These are phyloP conservation scores for Achaetomium macrosporum DNA, from an alignment of 2,329 filamentous ascomycete species.

Conservation along the genomic window DNA sequence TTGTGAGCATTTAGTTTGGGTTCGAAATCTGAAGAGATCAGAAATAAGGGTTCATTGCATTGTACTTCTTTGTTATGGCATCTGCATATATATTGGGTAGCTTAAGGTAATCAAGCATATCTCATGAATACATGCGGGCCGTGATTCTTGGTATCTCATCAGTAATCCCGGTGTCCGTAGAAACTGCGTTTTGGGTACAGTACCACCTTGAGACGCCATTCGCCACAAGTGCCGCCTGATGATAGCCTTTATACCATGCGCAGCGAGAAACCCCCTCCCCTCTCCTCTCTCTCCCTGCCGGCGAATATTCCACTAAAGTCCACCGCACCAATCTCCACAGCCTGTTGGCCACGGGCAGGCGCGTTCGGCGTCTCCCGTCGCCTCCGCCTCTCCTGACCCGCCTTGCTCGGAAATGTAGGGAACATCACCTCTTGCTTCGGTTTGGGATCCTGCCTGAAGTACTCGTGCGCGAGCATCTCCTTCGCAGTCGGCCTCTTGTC, in stretches of 20 bases:
- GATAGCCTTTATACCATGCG: constrained; percentile 46
- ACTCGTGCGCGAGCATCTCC: constrained; percentile 71
- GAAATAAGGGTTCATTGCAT: neutral
- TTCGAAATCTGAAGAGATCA: constrained; percentile 1
- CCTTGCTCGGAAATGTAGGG: constrained; percentile 93
- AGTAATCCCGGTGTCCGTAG: too few species aligned
- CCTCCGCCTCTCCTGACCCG: constrained; percentile 78
- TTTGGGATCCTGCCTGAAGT: constrained; percentile 83
- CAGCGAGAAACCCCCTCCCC: constrained; percentile 59
- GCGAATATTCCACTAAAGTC: constrained; percentile 70
- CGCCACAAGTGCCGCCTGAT: neutral
- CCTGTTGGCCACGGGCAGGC: constrained; percentile 67
- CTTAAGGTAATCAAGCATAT: constrained; percentile 18
- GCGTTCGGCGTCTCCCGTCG: constrained; percentile 73
- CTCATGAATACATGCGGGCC: neutral
- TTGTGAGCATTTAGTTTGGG: constrained; percentile 6
- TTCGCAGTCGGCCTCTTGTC: constrained; percentile 61
- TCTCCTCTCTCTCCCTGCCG: constrained; percentile 57
- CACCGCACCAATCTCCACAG: constrained; percentile 46
- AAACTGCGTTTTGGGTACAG: too few species aligned
- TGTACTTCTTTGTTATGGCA: constrained; percentile 11
- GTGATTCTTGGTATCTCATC: too few species aligned
- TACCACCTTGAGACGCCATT: neutral
- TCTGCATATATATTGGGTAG: constrained; percentile 16
- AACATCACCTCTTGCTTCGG: constrained; percentile 91